Base-by-base conservation (phyloP, 805 yeast species). In the Komagataella phaffii region DNA sequence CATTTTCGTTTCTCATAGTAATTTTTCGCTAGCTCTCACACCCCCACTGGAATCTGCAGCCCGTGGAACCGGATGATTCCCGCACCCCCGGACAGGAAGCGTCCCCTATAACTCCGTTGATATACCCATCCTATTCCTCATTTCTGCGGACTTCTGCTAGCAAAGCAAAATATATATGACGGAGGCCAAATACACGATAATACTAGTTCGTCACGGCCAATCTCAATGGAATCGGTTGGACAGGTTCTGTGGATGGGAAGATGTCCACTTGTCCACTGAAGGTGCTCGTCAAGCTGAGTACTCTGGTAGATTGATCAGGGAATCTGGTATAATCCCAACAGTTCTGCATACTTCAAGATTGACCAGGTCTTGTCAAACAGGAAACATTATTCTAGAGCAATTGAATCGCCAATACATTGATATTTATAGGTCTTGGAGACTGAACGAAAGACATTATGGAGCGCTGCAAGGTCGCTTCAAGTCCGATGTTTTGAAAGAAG, bases 181-280 rank as follows among this genome's bases (percentile, higher is more conserved):
- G 61, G 51, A 21, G 54, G 46, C 36, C 17, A 24, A 14, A 17
- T 49, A 51, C 49, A 59, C 58, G 57, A 66, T 81, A 54, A 70
- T 82, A 51, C 68, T 85, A 53, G 74, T 85, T 51, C 79, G 95
- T 67, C 95, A 86, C 72, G 95, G 95, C 3, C 86, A 86, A 64
- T 82, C 89, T 61, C 82, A 80, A 61, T 80, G 88, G 80, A 86
- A 86, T 64, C 80, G 83, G 63, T 77, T 77, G 61, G 80, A 84
- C 66, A 72, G 79, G 56, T 86, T 86, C 68, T 85, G 93, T 64
- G 95, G 95, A 17, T 86, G 95, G 95, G 80, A 84, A 30, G 91
- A 86, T 67, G 83, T 85, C 40, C 73, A 75, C 53, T 70, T 86
- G 58, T 81, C 90, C 3, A 80, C 69, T 6, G 75, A 77, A 54